Base-by-base conservation (phyloP, 768 basidiomycete genomes). In the Lyophyllum decastes region DNA sequence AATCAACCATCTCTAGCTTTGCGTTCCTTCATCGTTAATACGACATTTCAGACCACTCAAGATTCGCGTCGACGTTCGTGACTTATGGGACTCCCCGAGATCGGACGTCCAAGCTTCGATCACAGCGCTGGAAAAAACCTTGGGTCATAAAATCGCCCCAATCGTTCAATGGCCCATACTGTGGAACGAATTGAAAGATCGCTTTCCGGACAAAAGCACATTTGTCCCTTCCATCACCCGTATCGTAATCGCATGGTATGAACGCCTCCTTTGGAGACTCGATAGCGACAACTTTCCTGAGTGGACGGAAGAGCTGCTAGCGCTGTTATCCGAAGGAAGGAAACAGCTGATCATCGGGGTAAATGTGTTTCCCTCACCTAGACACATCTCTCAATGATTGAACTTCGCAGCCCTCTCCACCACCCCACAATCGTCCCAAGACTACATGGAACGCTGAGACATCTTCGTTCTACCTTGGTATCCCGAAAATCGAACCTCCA, bases 221-320 rank as follows among this genome's bases (percentile, higher is more conserved):
- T 75, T 76, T 52, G 66, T 76, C 14, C 73, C 76, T 7, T 63
- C 69, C n/a, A 66, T 78, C 22, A 62, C 66, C 30, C 67, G 68
- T 6, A 65, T 72, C 27, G 67, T 65, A 14, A 66, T 67, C 16
- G 62, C 71, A 1, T 77, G 76, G 69, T 77, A 76, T 49, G 68
- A 73, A 26, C 66, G 70, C 26, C 63, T 79, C 19, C 57, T 66
- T 9, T 68, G 68, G 53, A 68, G 72, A 45, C 62, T 79, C 9
- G 73, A 78, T 21, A 69, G 70, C 27, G 70, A 73, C 2, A 61
- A 55, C 9, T 68, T 70, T 35, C 64, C 61, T 8, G 65, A 73
- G 6, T 77, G 76, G 77, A 72, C 73, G 1, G 75, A 77, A 30
- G 57, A 71, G 16, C 52, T 78, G 8, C 61, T 76, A 19, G 65